phyloP scores from a whole-genome alignment of 306 rosid species.

The Gynostemma pentaphyllum region DNA sequence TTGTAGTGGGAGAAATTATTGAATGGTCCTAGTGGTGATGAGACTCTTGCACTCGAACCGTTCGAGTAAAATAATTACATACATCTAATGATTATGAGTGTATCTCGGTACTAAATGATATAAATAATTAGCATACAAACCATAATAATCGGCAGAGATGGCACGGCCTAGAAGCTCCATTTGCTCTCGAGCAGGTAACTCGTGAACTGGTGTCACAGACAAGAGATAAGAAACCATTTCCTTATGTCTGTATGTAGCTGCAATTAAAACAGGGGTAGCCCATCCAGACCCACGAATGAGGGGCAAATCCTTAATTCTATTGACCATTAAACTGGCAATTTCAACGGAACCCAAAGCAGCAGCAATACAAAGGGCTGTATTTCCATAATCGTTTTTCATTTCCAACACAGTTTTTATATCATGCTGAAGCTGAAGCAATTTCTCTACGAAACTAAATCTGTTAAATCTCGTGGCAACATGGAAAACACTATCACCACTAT shows the following conservation, averaged over 20 bases:
- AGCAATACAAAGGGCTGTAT: background rate
- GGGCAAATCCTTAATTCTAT: background rate
- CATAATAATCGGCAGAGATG: background rate
- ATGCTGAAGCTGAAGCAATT: background rate
- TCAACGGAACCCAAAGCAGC: background rate
- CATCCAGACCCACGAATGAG: background rate
- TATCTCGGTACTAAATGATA: too few species aligned
- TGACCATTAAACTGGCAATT: background rate
- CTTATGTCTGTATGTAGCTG: background rate
- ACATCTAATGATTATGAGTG: too few species aligned
- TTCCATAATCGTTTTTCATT: background rate
- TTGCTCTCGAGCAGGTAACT: background rate
- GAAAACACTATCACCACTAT: background rate
- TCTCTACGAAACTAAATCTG: background rate
- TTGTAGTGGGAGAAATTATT: too few species aligned
- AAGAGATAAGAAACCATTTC: background rate
- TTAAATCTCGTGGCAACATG: background rate
- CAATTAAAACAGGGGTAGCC: background rate
- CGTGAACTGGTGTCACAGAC: fast-evolving
- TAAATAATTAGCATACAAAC: background rate
- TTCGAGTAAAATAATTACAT: too few species aligned
- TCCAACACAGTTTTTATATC: too few species aligned
- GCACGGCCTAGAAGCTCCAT: background rate
- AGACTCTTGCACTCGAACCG: too few species aligned
- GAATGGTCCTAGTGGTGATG: too few species aligned